Base-by-base conservation (phyloP, 2,329 filamentous ascomycete genomes). In the Cercospora sp. region DNA sequence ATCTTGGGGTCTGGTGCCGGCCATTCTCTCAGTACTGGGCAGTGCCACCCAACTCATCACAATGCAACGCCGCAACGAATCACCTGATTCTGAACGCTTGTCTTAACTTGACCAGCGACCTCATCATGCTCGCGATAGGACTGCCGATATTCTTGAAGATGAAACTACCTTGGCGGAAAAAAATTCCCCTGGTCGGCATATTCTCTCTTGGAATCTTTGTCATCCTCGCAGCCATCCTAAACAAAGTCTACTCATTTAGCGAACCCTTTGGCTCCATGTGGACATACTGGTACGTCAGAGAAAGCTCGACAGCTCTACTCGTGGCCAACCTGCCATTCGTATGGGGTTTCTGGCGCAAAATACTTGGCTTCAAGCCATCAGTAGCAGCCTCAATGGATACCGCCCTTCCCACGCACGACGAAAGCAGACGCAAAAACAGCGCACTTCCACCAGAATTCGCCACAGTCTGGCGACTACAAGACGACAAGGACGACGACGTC, bases 321-420 rank as follows among this genome's bases (percentile, higher is more conserved):
- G 87, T 89, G 16, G 83, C 86, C 30, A 89, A 89, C 68, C 80
- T 89, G 5, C 87, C 87, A 0, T 84, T 88, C 60, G 85, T 83
- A 69, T 89, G 86, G 83, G 84, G 85, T 0, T 79, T 89, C 20
- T 80, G 88, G 31, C 83, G 85, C 23, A 70, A 70, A 55, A 31
- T 76, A 8, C 63, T 66, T 53, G 80, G 82, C 8, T 67, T 85
- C 65, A 72, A 60, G 7, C n/a, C 57, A 20, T 55, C 64, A 13
- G 57, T 60, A n/a, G 42, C 45, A 16, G 64, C 31, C 16, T 64
- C 62, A 7, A 28, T 20, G 62, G 60, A n/a, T 8, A 64, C 62
- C 33, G 51, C 33, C 5, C 16, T 48, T n/a, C 31, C 51, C 5
- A 57, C 61, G 10, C 33, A 53, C 13, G 51, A 64, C 53, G 62